Base-by-base conservation (phyloP, 148 eudicot genomes). In the Rhododendron ferrugineum region DNA sequence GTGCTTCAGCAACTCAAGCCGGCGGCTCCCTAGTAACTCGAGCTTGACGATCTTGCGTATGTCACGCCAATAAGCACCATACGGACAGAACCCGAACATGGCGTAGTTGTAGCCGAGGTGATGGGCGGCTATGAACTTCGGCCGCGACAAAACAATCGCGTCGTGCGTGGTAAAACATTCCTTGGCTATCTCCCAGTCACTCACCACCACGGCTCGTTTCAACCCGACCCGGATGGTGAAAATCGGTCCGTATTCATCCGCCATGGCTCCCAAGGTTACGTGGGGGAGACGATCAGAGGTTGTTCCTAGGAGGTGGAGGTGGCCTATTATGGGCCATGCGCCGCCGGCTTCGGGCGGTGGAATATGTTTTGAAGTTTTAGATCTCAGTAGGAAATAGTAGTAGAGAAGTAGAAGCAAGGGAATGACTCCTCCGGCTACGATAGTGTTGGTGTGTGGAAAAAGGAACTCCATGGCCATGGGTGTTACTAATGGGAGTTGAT, bases 251-350 rank as follows among this genome's bases (percentile, higher is more conserved):
- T 79, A 79, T 11, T 64, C 56, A 11, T 87, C 88, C 4, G 84
- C 86, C 88, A 87, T 83, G 70, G 75, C 58, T 6, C 56, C 83
- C 2, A 87, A 36, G 78, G 85, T 78, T 46, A 47, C 23, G 20
- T 86, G 85, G 37, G 62, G 80, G 22, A 78, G 88, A 28, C 66
- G 74, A 40, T 40, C 44, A 36, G 79, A 16, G 16, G 84, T 66
- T 49, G 52, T 26, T 5, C 64, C 64, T 34, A 85, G 20, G 32
- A 80, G 42, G 52, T 77, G 88, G n/a, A 86, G 83, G 68, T 86
- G 88, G 77, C 88, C 86, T 46, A 83, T 78, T 60, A 86, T 77
- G 3, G 86, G 88, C 88, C 88, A 83, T 50, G 83, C 40, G 6
- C 84, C 81, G 13, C 58, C 74, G 0, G 85, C 83, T 66, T 83